Base-by-base conservation (phyloP, 1,284 basidiomycete species). In the Microbotryum violaceum region DNA sequence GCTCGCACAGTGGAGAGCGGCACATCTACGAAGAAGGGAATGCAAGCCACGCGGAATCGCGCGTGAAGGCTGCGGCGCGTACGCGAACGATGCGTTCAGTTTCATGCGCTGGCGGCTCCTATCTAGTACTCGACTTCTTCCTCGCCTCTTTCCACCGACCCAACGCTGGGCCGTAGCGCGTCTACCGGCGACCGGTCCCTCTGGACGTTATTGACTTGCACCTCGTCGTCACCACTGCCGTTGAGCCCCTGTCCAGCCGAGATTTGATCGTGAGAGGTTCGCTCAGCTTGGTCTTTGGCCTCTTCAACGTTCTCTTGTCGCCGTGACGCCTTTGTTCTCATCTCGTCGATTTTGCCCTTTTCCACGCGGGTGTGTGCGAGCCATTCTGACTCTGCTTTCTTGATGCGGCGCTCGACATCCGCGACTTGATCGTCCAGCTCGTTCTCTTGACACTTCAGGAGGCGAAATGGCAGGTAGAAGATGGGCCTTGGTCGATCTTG, bases 371-470 rank as follows among this genome's bases (percentile, higher is more conserved):
- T 21, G 55, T 44, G n/a, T 69, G 61, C 4, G 18, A n/a, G 16
- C 57, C 42, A 14, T 62, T 57, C 31, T 47, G 45, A 16, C 49
- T 54, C 48, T 18, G 37, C 21, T 42, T 42, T 42, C 16, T 42
- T 42, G 37, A 42, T 14, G 12, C 37, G 37, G 37, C 37, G 37
- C 37, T 18, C 37, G 37, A 42, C 33, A 21, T 65, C 63, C 23
- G 57, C 60, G 20, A 65, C 53, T 53, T 65, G 63, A 21, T 60
- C 63, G 21, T 71, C 70, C 45, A 71, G 69, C 25, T 65, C 58
- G 57, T 71, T 67, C 46, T 69, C 69, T 56, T 71, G 70, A n/a
- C 56, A 62, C 4, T 64, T 66, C 45, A 70, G 55, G 10, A 71
- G 59, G 12, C 68, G 66, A 29, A 61, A 61, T 2, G 70, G 70